Evolutionary conservation across 768 basidiomycete species (phyloP).

Genomic region (Russula griseocarnosa): DNA sequence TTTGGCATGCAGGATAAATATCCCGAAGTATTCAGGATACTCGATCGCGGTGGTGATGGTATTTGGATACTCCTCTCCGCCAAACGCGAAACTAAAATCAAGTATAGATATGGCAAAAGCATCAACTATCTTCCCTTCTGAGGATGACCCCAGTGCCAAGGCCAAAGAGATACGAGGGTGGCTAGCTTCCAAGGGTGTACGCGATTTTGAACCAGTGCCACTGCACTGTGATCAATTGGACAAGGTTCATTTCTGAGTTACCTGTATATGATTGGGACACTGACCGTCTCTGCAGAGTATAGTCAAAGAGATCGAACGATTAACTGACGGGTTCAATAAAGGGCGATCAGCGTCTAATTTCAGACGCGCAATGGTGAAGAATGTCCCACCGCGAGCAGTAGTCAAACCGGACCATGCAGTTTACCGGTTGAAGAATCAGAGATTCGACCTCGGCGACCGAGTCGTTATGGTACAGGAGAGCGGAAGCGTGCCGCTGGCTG

Average conservation of each 20-base stretch:
- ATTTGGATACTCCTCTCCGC: conserved; percentile 31
- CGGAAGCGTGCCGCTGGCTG: conserved; percentile 83
- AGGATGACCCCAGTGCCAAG: conserved; percentile 58
- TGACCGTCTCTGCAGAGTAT: conserved; percentile 52
- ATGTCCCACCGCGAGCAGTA: conserved; percentile 88
- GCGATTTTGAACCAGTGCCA: conserved; percentile 89
- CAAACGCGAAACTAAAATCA: background rate
- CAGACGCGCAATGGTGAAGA: conserved; percentile 91
- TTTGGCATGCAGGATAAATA: conserved; percentile 54
- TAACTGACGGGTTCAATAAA: conserved; percentile 64
- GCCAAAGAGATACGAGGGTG: conserved; percentile 78
- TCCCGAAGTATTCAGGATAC: conserved; percentile 73
- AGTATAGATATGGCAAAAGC: conserved; percentile 69
- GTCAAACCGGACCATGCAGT: conserved; percentile 89
- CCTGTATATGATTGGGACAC: background rate
- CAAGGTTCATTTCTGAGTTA: conserved; percentile 50
- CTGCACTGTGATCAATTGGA: conserved; percentile 88
- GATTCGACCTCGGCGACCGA: conserved; percentile 84
- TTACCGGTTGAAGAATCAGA: conserved; percentile 86
- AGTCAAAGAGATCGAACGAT: conserved; percentile 70
- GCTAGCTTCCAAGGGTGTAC: conserved; percentile 82
- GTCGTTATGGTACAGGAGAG: conserved; percentile 96
- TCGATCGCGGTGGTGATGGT: conserved; percentile 77
- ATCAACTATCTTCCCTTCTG: conserved; percentile 51
- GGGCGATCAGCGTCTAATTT: conserved; percentile 59